Evolutionary conservation across 106 monocot genomes (phyloP), one percentile per base, ranked within the genome.

Genomic region (Phalaenopsis equestris): DNA sequence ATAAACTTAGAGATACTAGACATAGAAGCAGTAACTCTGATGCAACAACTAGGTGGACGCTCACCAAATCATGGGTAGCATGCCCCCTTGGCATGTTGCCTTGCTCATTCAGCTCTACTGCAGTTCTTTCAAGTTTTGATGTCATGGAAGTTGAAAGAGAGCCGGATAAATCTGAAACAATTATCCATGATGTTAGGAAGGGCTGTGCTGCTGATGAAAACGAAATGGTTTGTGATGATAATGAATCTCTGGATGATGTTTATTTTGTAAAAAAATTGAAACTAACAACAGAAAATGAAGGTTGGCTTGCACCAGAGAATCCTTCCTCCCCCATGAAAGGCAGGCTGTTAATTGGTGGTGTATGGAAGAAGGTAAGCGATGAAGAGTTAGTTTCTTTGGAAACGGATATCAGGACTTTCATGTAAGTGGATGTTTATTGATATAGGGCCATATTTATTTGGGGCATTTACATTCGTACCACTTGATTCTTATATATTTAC

Each of bases 51-150:
- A 81, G 8, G 64, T 99, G 94, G 98, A 83, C 45, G 4, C 46
- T 94, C 56, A 80, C 89, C 18, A 90, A 91, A 55, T 91, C 87
- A 4, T 99, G 92, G 98, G 85, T 64, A 7, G 81, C 87, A 9
- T 99, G 94, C 55, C 91, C 98, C 3, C 93, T 99, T 78, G 95
- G 98, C 24, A 94, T 86, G 87, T 9, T 94, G 75, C 92, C 92
- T 37, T 92, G 98, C 56, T 88, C 87, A 4, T 86, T 87, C 78
- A 88, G 91, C 73, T 94, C 86, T 5, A 84, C 87, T 48, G 75
- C 85, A 9, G 75, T 86, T 56, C 83, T 89, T 87, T 92, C 92
- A 38, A 42, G 72, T 80, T 84, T 94, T 65, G 86, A 94, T 73
- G 74, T 42, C 41, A 55, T 48, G 18, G 12, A 74, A 45, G 78